Percentiles rank a stretch among this genome's conserved stretches.
These are phyloP conservation scores for Phytopythium aichiense DNA, from an alignment of 352 stramenopile species.

Conservation along the genomic window DNA sequence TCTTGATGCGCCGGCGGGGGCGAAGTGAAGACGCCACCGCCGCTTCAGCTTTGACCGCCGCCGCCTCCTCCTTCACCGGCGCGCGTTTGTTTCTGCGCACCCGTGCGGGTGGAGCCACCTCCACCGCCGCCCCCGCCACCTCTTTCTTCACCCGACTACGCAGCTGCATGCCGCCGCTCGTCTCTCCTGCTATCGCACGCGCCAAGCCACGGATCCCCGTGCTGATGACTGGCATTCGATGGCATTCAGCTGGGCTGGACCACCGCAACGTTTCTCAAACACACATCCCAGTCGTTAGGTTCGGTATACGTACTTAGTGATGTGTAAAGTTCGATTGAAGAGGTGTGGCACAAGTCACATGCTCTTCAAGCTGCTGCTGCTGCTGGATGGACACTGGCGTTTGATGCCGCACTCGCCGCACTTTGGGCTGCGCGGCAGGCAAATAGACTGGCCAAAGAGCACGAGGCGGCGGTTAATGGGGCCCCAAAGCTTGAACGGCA, in stretches of 20 bases:
- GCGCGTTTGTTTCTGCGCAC: neutral
- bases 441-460: conserved; percentile 95
- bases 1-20: conserved; percentile 6
- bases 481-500: conserved; percentile 88
- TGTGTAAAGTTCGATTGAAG: neutral
- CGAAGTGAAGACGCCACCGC: neutral
- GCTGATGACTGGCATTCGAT: conserved; percentile 8
- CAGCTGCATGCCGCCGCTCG: conserved; percentile 25
- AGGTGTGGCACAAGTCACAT: neutral
- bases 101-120: neutral
- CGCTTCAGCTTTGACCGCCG: neutral
- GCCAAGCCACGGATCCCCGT: neutral
- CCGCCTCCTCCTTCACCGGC: neutral
- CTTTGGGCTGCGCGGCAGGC: conserved; percentile 58
- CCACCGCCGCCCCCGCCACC: conserved; percentile 9
- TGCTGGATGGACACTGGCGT: conserved; percentile 72
- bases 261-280: conserved; percentile 15
- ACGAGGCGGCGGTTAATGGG: conserved; percentile 93
- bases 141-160: conserved; percentile 17
- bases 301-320: neutral
- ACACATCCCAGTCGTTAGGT: neutral
- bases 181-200: neutral
- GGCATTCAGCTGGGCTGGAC: conserved; percentile 10
- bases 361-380: conserved; percentile 10
- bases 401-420: conserved; percentile 72